Evolutionary conservation across 108 stramenopile genomes (phyloP).

Genomic region (Fragilaria crotonensis): DNA sequence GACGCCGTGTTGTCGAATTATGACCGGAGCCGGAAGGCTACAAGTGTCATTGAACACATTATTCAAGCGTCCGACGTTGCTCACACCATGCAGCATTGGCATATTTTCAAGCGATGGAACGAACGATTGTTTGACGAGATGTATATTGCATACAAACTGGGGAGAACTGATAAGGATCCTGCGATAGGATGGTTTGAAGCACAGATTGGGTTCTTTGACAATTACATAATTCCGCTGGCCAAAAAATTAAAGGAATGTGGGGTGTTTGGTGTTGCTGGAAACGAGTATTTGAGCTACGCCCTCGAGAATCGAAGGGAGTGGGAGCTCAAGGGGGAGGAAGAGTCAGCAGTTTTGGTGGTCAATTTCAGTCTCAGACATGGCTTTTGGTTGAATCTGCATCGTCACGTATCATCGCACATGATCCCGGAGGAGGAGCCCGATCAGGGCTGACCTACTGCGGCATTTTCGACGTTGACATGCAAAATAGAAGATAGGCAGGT

Average conservation of each 20-base stretch:
- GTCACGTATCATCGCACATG: not conserved
- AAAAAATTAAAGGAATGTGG: constrained; percentile 13
- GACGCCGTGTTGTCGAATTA: not conserved
- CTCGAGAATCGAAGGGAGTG: constrained; percentile 19
- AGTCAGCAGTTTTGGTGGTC: not conserved
- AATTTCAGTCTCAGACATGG: not conserved
- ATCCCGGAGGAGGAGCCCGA: not conserved
- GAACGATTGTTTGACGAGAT: constrained; percentile 21
- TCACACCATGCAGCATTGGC: constrained; percentile 26
- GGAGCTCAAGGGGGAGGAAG: not conserved
- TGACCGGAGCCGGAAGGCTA: constrained; percentile 3
- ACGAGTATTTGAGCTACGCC: constrained; percentile 17
- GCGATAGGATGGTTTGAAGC: constrained; percentile 24
- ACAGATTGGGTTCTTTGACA: constrained; percentile 38
- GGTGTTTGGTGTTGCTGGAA: constrained; percentile 14
- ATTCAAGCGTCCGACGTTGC: constrained; percentile 34
- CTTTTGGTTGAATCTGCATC: not conserved
- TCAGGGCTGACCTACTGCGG: no score
- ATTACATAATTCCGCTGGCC: constrained; percentile 25
- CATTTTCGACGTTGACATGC: no score
- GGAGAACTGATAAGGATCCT: constrained; percentile 25
- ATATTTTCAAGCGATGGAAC: constrained; percentile 26
- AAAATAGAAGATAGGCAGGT: no score
- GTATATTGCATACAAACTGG: constrained; percentile 11
- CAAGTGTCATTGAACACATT: constrained; percentile 24